Conservation (phyloP, 192 early-diverging fungal species). For the Gorgonomyces haynaldii region DNA sequence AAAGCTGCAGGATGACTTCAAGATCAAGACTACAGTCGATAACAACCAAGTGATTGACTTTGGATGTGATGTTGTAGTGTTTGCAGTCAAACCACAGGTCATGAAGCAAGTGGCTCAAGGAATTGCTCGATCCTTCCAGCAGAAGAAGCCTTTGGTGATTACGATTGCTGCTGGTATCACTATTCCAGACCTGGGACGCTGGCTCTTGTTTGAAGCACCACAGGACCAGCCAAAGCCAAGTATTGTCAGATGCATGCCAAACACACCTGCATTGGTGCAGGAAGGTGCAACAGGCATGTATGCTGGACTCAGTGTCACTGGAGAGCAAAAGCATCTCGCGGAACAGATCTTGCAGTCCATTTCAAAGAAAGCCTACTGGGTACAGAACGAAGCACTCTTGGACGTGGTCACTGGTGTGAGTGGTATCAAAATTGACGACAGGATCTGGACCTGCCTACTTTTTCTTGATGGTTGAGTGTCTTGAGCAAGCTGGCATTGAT, state of each 20-base stretch:
- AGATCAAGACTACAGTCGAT: conserved; percentile 44
- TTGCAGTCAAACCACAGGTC: conserved; percentile 90
- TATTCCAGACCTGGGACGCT: conserved; percentile 58
- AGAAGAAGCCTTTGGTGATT: conserved; percentile 53
- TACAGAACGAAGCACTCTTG: conserved; percentile 59
- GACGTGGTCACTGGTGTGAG: conserved; percentile 83
- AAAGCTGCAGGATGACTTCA: conserved; percentile 45
- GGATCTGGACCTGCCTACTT: conserved; percentile 96
- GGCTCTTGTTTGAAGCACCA: conserved; percentile 37
- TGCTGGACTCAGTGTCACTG: conserved; percentile 48
- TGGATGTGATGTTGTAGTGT: conserved; percentile 60
- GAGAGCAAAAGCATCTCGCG: conserved; percentile 50
- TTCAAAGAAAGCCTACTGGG: conserved; percentile 74
- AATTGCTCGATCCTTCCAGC: conserved; percentile 33
- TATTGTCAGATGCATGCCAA: conserved; percentile 85
- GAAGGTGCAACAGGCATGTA: conserved; percentile 83
- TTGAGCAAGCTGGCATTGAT: conserved; percentile 67
- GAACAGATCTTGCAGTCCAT: conserved; percentile 61
- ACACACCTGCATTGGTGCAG: conserved; percentile 80
- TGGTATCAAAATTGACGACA: conserved; percentile 19
- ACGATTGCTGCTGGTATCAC: conserved; percentile 86
- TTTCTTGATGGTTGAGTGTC: conserved; percentile 81
- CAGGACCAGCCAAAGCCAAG: conserved; percentile 20
- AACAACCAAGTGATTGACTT: conserved; percentile 45
- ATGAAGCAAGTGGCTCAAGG: conserved; percentile 56